Base-by-base conservation (phyloP, 2,329 filamentous ascomycete species). In the Bipolaris bicolor region DNA sequence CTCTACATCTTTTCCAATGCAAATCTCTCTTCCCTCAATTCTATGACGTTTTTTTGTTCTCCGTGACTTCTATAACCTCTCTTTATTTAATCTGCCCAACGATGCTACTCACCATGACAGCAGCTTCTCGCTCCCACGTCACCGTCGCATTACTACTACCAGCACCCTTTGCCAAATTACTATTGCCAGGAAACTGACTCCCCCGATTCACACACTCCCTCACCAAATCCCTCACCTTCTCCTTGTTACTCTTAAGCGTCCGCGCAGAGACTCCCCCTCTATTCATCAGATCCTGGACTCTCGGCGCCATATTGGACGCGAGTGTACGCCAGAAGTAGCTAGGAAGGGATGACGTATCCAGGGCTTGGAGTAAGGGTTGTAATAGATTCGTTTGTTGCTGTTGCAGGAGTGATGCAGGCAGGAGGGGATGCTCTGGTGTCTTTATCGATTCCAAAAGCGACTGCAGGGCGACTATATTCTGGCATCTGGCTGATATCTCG, bases 281-380 rank as follows among this genome's bases (percentile, higher is more conserved):
- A 59, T 84, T 87, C 55, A 96, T 77, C 43, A 98, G 91, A 64
- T 98, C 94, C 74, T 92, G 89, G 0, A 97, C 92, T 20, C 91
- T 85, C 0, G 87, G 81, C 3, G 89, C 86, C 57, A 98, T 82
- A 54, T 87, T 88, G 0, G 90, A 87, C 0, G 95, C 95, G 69
- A 98, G 84, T 7, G 90, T 90, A 51, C 95, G 85, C 92, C 95
- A 99, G 79, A 97, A 99, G 75, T 94, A 96, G 0, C 90, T 94
- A 1, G 92, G 87, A 15, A 99, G 80, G 1, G 91, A 95, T 0
- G 90, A 87, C 0, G 92, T 97, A 76, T 98, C 95, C 7, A 99
- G 84, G n/a, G 88, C 82, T 10, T 85, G 80, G 7, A 96, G 84
- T 0, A 97, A 80, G 0, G 88, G 88, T 55, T 89, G 85, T 0